Base-by-base conservation (phyloP, 2,329 filamentous ascomycete species). In the Penicillium sp. region DNA sequence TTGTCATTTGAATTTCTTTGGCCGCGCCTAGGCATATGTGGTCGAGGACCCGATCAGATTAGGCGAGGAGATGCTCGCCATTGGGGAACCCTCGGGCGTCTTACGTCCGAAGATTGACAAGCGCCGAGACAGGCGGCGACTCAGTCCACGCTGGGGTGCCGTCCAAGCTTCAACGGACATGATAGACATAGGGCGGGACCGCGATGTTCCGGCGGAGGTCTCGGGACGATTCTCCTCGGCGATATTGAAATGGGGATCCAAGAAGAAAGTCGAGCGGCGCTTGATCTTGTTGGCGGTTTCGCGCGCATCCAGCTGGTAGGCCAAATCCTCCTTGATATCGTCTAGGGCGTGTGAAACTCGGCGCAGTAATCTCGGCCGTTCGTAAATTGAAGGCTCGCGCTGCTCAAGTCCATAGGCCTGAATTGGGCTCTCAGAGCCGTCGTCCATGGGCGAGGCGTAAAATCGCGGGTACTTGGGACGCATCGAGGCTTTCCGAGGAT, bases 271-370 rank as follows among this genome's bases (percentile, higher is more conserved):
- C 9, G 68, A 70, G 18, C 65, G 65, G 23, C 65, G 66, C 38
- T 59, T 61, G 47, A 70, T 61, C 41, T 61, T 64, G 28, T 65
- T 63, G 28, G 66, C 55, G 16, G 58, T 58, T 48, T 48, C 50
- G 26, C 52, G 54, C 8, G 61, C 53, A 43, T 64, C 61, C 7
- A 68, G 47, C 29, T 66, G 58, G 12, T 65, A 54, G 9, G 65
- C 57, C 18, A 69, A 57, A 48, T 71, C 68, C 51, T 71, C 68
- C 26, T 66, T 67, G 53, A 70, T 70, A 45, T 70, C 68, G 50
- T 65, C 69, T 41, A 72, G 65, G 41, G 65, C 68, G 50, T 70
- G 61, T n/a, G 69, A 72, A 46, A 72, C 60, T 36, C 69, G 64
- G 41, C 54, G 60, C 23, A 71, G 47, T 16, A 68, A 59, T 24